Base-by-base conservation (phyloP, 1,139 yeast species). In the Saccharomyces hybrid region DNA sequence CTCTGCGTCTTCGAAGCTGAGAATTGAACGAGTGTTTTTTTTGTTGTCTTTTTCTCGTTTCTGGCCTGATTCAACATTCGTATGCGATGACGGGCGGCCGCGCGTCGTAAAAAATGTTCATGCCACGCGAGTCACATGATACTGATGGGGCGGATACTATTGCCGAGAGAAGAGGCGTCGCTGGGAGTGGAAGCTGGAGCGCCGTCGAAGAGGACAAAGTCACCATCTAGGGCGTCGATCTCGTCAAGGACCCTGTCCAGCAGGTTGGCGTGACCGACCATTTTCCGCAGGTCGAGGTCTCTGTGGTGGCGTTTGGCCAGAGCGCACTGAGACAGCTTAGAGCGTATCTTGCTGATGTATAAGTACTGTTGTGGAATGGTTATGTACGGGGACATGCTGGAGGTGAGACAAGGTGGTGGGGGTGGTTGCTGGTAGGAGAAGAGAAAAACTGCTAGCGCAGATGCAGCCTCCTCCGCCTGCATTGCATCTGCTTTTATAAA, bases 241-340 rank as follows among this genome's bases (percentile, higher is more conserved):
- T 56, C 54, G 19, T 56, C 60, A 12, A 61, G 52, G 12, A 62
- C 51, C 31, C 58, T 56, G 51, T 63, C 67, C 47, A 64, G 53
- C 50, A 64, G 51, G 54, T 63, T 63, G 1, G 67, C 67, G 55
- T 64, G 66, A 14, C 66, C 64, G 0, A 64, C 67, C 44, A 64
- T 53, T 29, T 61, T 53, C 31, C 67, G 58, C 31, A 64, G 54
- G 28, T 64, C 59, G 32, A 56, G 56, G 27, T 51, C 53, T 24
- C 47, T 32, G 28, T 51, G 47, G 21, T 47, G 53, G 11, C 34
- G 48, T 41, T 29, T 28, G n/a, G 47, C 49, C 42, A 50, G 46
- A 2, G 53, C 50, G 11, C 53, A 51, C 47, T 51, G 47, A 31
- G 41, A 47, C 21, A 51, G 16, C 50, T 51, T 51, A n/a, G 50